phyloP scores from a whole-genome alignment of 2,329 filamentous ascomycete species.

The Apiospora aurea region DNA sequence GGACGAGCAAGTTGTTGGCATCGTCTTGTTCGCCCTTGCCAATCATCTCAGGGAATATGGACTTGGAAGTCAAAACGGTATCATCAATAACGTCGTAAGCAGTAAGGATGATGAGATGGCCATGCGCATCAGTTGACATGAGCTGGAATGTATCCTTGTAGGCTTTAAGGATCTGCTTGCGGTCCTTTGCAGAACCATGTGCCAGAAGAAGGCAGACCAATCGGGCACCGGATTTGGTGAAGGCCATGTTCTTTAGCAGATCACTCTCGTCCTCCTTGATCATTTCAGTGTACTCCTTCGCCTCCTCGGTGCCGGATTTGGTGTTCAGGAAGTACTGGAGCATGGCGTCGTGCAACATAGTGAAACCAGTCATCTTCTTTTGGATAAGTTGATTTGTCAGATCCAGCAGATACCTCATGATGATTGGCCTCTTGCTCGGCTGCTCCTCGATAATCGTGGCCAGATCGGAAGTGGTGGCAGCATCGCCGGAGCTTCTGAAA shows the following conservation, averaged over 20 bases:
- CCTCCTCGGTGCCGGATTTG: conserved; percentile 79
- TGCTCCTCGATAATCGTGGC: conserved; percentile 75
- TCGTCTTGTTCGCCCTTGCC: conserved; percentile 71
- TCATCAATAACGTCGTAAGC: conserved; percentile 94
- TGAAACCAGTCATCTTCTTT: conserved; percentile 97
- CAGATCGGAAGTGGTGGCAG: conserved; percentile 70
- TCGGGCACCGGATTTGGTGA: conserved; percentile 86
- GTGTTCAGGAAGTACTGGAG: conserved; percentile 91
- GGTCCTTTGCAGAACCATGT: conserved; percentile 88
- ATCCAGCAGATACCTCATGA: conserved; percentile 84
- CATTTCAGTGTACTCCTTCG: conserved; percentile 86
- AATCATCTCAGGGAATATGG: conserved; percentile 86
- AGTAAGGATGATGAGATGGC: conserved; percentile 81
- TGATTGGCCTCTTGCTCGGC: conserved; percentile 85
- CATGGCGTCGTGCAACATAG: conserved; percentile 98
- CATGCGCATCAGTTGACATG: conserved; percentile 82
- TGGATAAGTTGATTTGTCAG: conserved; percentile 93
- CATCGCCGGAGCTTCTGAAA: conserved; percentile 66
- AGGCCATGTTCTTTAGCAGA: conserved; percentile 92
- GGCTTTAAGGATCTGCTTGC: conserved; percentile 84
- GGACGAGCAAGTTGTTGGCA: conserved; percentile 68
- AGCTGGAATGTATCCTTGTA: conserved; percentile 90
- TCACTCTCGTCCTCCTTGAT: conserved; percentile 93
- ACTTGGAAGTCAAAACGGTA: conserved; percentile 85
- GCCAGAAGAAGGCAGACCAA: conserved; percentile 84